phyloP scores from a whole-genome alignment of 257 asterid genomes.

The Jasminum sambac region DNA sequence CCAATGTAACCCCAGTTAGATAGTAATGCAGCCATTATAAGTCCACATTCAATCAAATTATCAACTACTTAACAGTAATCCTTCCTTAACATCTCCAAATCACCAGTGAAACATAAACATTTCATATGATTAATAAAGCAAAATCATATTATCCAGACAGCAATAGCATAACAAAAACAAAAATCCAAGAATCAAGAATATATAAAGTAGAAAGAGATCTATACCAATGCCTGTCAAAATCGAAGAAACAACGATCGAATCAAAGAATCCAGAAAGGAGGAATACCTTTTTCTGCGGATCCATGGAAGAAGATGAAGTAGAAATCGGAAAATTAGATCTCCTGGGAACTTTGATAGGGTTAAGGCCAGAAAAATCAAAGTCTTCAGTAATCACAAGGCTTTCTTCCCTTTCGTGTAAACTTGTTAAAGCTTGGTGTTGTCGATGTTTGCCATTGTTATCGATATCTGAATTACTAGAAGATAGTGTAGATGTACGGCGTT shows the following conservation, averaged over 20 bases:
- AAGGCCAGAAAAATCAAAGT: conserved; percentile 76
- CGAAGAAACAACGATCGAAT: not conserved
- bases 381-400: conserved; percentile 43
- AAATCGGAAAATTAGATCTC: conserved; percentile 46
- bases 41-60: conserved; percentile 17
- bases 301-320: conserved; percentile 44
- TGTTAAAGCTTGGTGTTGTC: conserved; percentile 30
- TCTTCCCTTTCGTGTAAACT: conserved; percentile 19
- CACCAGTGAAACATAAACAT: not conserved
- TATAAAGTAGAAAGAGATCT: conserved; percentile 21
- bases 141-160: conserved; percentile 25
- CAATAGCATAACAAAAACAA: not conserved
- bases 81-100: not conserved
- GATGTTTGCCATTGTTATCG: conserved; percentile 31
- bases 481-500: conserved; percentile 36
- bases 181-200: not conserved
- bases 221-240: conserved; percentile 18
- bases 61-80: conserved; percentile 13
- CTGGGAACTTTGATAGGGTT: conserved; percentile 63
- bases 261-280: conserved; percentile 2
- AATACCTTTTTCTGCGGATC: conserved; percentile 74
- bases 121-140: conserved; percentile 1
- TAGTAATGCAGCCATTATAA: conserved; percentile 15
- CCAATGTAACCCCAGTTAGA: not conserved
- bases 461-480: conserved; percentile 24